Evolutionary conservation across 805 yeast species (phyloP), one percentile per base, ranked within the genome.

Genomic region (Tetrapisispora phaffii): DNA sequence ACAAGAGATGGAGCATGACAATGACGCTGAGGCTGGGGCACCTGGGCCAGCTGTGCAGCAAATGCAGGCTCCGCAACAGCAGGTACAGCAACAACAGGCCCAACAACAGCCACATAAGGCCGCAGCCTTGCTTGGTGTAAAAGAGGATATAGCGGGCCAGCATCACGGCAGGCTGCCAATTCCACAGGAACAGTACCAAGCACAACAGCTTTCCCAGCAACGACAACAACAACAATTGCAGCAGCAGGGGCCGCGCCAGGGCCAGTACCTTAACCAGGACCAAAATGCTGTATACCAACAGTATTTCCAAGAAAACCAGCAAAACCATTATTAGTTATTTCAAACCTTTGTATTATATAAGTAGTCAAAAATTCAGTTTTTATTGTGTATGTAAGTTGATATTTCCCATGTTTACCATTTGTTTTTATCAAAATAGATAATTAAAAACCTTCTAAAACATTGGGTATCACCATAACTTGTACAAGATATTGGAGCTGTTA

Each of bases 271-370:
- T 50, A 76, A 73, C 53, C 74, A 75, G 42, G 78, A 75, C 42
- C 74, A 71, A 50, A 69, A 72, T 46, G 74, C 74, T 50, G 82
- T 77, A 44, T 79, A 79, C 54, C 80, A 78, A 62, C 82, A 77
- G 52, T 80, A 79, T 62, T 77, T 80, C 57, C 72, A 74, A 51
- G 75, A 73, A 60, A 71, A 74, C 47, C 82, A 76, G 60, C 82
- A 75, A 61, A 75, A 73, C 55, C 81, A 77, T 59, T 75, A 66
- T 49, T 67, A 50, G 56, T 36, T 24, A 31, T 32, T 29, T 26
- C 17, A 24, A 24, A 24, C 7, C 21, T 12, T n/a, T 20, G n/a
- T 16, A 9, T 37, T 16, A 17, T 37, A 19, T 24, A 37, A 17
- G 9, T 24, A 16, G 26, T 22, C 5, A 8, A 21, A 22, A 21